Base-by-base conservation (phyloP, 1,284 basidiomycete genomes). In the Tylopilus sp. region DNA sequence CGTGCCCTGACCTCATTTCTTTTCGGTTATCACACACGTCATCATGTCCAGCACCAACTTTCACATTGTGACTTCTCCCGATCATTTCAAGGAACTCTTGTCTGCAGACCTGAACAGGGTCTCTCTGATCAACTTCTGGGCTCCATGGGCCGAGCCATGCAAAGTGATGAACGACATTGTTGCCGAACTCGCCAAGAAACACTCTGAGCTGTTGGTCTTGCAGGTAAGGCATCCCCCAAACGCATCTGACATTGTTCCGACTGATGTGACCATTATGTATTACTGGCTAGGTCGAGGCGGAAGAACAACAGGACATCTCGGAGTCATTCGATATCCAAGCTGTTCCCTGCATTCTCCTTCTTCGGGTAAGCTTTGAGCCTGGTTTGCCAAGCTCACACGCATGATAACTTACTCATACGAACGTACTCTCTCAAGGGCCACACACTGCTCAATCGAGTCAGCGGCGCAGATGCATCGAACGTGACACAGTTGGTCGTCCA, bases 241-340 rank as follows among this genome's bases (percentile, higher is more conserved):
- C 37, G 17, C n/a, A 30, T 42, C 38, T 15, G 11, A 21, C 11
- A 15, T 26, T 34, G 6, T 24, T 4, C 21, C 7, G 34, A 33
- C 48, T 58, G 39, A 46, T n/a, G 7, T 26, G 17, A 37, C 7
- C 0, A 15, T 26, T 35, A 44, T 39, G 12, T 29, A 24, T 24
- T 29, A 31, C 1, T 35, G 37, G 11, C 93, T 43, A 61, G 86
- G 89, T 98, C 34, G 92, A 98, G 66, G 95, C 94, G 1, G 94
- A 99, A 69, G 71, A 77, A 15, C 84, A 92, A 61, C 70, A 81
- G 12, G 95, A 98, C 49, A 94, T 99, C 45, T 78, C 93, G 5
- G 94, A 97, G 65, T 92, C 90, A 7, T 99, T 99, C 61, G 87
- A 94, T 28, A 81, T 99, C 51, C 85, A 94, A 63, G 83, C 90